Evolutionary conservation across 768 basidiomycete genomes (phyloP).

Genomic region (Daedalea quercina): DNA sequence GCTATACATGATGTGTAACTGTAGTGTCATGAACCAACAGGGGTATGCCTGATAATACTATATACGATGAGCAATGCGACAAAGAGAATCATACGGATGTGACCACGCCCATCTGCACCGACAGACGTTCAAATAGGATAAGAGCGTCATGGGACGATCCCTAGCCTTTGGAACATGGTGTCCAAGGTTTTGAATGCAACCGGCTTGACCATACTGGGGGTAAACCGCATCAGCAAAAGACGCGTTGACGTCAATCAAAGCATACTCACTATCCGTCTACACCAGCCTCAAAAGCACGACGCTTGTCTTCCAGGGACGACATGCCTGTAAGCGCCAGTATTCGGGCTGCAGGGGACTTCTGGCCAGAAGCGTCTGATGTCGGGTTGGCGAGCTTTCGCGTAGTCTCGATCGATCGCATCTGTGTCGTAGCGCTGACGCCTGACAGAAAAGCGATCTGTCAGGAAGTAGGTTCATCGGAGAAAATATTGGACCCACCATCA

Average conservation of each 20-base stretch:
- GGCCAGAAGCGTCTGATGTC: conserved; percentile 9
- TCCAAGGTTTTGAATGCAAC: conserved; percentile 91
- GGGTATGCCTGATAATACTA: neutral
- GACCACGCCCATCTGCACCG: no score
- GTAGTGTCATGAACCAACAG: neutral
- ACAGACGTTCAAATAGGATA: neutral
- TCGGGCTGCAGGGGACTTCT: conserved; percentile 27
- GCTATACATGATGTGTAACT: neutral
- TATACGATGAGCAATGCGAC: neutral
- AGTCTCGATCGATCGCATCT: conserved; percentile 74
- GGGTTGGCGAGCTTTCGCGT: conserved; percentile 22
- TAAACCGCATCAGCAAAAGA: neutral
- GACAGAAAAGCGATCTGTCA: conserved; percentile 1
- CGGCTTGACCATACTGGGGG: conserved; percentile 79
- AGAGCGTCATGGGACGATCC: conserved; percentile 33
- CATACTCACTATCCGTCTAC: conserved; percentile 91
- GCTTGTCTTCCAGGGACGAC: conserved; percentile 90
- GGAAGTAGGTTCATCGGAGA: neutral
- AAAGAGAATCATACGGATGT: neutral
- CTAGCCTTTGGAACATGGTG: conserved; percentile 73
- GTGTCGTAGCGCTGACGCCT: conserved; percentile 79
- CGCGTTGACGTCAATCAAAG: neutral
- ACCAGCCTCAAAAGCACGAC: conserved; percentile 84
- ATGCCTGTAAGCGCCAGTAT: conserved; percentile 91
- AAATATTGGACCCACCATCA: conserved; percentile 48